A percentile compares a stretch with the other conserved stretches of the same genome.
These are phyloP conservation scores for Aspergillus costaricaensis DNA, from an alignment of 2,329 filamentous ascomycete genomes.

Conservation along the genomic window DNA sequence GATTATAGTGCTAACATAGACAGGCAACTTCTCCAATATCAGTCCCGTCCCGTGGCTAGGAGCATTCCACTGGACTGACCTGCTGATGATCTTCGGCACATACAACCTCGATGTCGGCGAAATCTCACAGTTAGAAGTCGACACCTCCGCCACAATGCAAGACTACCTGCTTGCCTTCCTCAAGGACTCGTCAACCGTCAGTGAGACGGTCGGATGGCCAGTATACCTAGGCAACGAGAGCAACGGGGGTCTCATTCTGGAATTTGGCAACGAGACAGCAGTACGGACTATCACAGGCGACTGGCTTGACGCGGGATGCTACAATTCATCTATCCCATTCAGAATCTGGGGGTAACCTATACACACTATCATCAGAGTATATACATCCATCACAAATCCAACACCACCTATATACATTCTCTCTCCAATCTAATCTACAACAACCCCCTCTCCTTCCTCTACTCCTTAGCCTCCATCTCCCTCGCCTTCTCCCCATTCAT, in stretches of 20 bases:
- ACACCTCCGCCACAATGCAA: conserved; percentile 25
- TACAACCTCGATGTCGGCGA: conserved; percentile 15
- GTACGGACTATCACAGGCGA: conserved; percentile 1
- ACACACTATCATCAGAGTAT: not conserved
- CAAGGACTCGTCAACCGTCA: conserved; percentile 14
- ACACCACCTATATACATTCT: not conserved
- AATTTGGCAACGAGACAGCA: conserved; percentile 4
- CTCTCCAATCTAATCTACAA: not conserved
- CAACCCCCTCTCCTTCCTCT: not conserved
- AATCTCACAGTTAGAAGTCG: conserved; percentile 19
- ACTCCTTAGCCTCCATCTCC: not conserved
- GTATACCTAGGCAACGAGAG: conserved; percentile 24
- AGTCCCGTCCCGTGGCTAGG: conserved; percentile 44
- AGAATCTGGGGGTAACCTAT: conserved; percentile 26
- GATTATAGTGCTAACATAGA: not conserved
- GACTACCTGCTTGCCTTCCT: conserved; percentile 28
- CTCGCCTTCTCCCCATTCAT: conserved; percentile 18
- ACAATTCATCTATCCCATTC: conserved; percentile 1
- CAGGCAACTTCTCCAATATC: conserved; percentile 40
- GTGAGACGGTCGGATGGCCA: conserved; percentile 15
- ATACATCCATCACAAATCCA: not conserved
- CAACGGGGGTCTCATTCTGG: not conserved
- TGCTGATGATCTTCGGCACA: conserved; percentile 25
- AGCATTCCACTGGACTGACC: conserved; percentile 42
- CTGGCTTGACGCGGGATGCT: not conserved